phyloP scores from a whole-genome alignment of 2,329 filamentous ascomycete genomes.

The Trichoderma cornu-damae region DNA sequence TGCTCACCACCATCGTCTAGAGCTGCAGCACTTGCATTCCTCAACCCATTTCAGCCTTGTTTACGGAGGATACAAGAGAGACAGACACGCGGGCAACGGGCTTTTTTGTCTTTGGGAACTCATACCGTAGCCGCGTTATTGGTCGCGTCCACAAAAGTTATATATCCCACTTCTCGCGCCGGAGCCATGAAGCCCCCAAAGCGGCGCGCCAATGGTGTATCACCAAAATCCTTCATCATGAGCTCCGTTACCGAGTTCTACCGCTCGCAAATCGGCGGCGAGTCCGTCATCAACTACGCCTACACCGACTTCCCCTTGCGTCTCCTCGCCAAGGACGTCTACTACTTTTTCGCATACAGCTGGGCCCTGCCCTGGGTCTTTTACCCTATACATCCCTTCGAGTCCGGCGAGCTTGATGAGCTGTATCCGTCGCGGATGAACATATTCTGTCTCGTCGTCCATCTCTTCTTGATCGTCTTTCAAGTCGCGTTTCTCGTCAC shows the following conservation, averaged over 20 bases:
- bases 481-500: conserved; percentile 57
- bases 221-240: conserved; percentile 24
- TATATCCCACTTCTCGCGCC: neutral
- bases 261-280: conserved; percentile 53
- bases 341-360: conserved; percentile 49
- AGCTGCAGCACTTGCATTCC: neutral
- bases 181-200: neutral
- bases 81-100: neutral
- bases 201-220: neutral
- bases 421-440: conserved; percentile 56
- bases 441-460: conserved; percentile 51
- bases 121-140: neutral
- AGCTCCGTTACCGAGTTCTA: conserved; percentile 45
- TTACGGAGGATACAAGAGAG: neutral
- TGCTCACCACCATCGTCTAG: conserved; percentile 1
- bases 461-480: conserved; percentile 53
- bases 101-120: neutral
- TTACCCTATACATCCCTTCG: conserved; percentile 50
- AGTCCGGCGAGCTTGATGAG: conserved; percentile 57
- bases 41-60: conserved; percentile 7
- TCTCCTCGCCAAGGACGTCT: conserved; percentile 49
- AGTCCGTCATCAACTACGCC: conserved; percentile 54
- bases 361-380: conserved; percentile 58
- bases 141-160: neutral
- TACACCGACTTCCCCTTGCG: conserved; percentile 54